These are phyloP conservation scores for Euptelea pleiosperma DNA, from an alignment of 164 flowering plant species.

Conservation along the genomic window DNA sequence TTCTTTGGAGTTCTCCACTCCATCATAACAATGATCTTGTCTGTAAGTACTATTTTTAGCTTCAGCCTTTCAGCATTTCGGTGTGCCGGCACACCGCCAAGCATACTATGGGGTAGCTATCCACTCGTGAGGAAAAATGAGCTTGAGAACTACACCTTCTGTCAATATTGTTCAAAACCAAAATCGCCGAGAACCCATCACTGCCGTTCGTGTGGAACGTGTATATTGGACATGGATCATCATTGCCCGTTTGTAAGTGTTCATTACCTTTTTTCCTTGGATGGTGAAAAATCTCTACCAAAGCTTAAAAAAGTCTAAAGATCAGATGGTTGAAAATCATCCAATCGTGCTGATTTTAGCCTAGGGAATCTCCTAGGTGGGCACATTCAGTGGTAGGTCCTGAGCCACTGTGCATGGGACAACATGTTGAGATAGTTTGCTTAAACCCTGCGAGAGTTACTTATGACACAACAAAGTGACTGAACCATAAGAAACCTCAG, in stretches of 20 bases:
- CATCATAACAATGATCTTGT: conserved; percentile 37
- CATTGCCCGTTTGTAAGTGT: conserved; percentile 98
- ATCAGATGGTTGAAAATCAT: not conserved
- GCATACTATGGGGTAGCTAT: conserved; percentile 73
- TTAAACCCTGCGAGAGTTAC: too few relatives aligned
- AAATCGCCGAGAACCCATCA: conserved; percentile 91
- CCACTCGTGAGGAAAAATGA: conserved; percentile 65
- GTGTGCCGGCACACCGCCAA: conserved; percentile 66
- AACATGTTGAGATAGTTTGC: too few relatives aligned
- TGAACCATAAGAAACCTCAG: too few relatives aligned
- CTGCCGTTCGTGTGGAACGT: conserved; percentile 83
- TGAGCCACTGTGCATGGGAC: too few relatives aligned
- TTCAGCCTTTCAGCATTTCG: conserved; percentile 70
- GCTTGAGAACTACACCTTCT: conserved; percentile 75
- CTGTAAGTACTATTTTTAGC: conserved; percentile 54
- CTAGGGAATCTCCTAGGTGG: too few relatives aligned
- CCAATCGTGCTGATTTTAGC: not conserved
- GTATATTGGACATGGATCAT: conserved; percentile 95
- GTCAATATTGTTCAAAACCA: conserved; percentile 74
- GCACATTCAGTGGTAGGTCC: too few relatives aligned
- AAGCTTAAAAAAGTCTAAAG: not conserved
- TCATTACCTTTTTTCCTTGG: not conserved
- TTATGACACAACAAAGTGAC: too few relatives aligned
- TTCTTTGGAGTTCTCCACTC: conserved; percentile 57
- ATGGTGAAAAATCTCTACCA: not conserved